Percentiles rank a stretch among this genome's conserved stretches.
Conservation (phyloP, 2,329 filamentous ascomycete species). For the Alternaria triticina region DNA sequence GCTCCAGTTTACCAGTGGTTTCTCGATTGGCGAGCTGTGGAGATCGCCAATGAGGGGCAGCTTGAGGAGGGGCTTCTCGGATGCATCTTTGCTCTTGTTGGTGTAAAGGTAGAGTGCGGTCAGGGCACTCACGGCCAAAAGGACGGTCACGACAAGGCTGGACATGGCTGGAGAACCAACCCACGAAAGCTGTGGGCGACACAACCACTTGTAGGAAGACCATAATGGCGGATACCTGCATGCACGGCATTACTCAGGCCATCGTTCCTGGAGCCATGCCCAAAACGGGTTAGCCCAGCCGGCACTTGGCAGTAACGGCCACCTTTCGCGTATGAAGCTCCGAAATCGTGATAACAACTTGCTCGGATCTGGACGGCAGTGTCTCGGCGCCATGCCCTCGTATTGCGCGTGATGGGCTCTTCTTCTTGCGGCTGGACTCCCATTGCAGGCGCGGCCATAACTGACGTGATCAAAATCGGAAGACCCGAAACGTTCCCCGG, state of each 20-base stretch:
- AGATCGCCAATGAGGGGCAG: slow-evolving; percentile 15
- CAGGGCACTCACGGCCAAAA: slow-evolving; percentile 3
- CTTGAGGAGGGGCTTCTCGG: slow-evolving; percentile 8
- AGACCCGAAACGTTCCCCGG: not conserved
- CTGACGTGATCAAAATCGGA: not conserved
- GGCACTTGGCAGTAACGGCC: not conserved
- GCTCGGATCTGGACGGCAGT: not conserved
- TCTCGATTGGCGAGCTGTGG: slow-evolving; percentile 11
- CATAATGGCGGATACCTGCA: not conserved
- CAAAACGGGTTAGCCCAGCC: not conserved
- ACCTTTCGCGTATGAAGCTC: not conserved
- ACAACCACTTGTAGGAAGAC: not conserved
- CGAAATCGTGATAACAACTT: not conserved
- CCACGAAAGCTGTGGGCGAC: not conserved
- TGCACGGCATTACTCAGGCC: slow-evolving; percentile 2
- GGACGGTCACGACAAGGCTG: not conserved
- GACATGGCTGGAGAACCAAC: slow-evolving; percentile 3
- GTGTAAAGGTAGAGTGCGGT: slow-evolving; percentile 1
- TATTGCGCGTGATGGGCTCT: not conserved
- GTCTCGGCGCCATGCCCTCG: not conserved
- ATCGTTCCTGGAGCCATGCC: not conserved
- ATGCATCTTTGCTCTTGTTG: not conserved
- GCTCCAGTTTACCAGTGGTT: slow-evolving; percentile 11
- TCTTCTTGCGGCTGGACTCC: not conserved
- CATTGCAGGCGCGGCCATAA: not conserved